phyloP scores from a whole-genome alignment of 768 basidiomycete genomes.

The Termitomyces sp. region DNA sequence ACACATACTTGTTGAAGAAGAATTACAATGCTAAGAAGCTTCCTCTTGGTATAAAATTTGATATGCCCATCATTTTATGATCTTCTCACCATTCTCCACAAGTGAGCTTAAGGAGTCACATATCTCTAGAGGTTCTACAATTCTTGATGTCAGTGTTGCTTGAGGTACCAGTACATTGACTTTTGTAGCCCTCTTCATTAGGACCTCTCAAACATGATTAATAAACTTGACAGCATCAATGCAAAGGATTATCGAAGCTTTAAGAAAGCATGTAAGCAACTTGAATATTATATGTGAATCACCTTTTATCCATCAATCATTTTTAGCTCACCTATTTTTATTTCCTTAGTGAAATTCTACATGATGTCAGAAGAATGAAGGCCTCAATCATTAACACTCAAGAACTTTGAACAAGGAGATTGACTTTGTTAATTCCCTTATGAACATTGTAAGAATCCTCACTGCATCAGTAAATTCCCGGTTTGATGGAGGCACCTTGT shows the following conservation, averaged over 20 bases:
- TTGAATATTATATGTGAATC: constrained; percentile 56
- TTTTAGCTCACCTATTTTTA: not conserved
- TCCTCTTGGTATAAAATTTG: constrained; percentile 44
- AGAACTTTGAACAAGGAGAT: constrained; percentile 47
- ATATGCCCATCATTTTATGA: not conserved
- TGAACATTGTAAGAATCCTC: constrained; percentile 46
- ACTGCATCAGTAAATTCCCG: too few species aligned
- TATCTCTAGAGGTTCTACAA: constrained; percentile 54
- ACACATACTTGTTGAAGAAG: constrained; percentile 54
- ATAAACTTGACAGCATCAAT: constrained; percentile 36
- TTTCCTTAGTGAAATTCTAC: constrained; percentile 49
- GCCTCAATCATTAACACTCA: constrained; percentile 39
- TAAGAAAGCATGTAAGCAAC: constrained; percentile 36
- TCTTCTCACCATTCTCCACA: constrained; percentile 15
- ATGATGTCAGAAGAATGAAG: constrained; percentile 49
- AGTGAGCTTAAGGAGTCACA: constrained; percentile 62
- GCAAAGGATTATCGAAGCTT: constrained; percentile 35
- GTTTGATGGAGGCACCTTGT: too few species aligned
- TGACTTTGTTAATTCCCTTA: constrained; percentile 60
- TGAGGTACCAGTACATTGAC: not conserved
- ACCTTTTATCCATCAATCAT: not conserved
- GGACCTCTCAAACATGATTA: constrained; percentile 49
- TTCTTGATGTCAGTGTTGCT: constrained; percentile 40
- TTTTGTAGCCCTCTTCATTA: constrained; percentile 8
- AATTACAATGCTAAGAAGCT: constrained; percentile 66